phyloP scores from a whole-genome alignment of 495 filamentous ascomycete genomes.

The Daldinia caldariorum region DNA sequence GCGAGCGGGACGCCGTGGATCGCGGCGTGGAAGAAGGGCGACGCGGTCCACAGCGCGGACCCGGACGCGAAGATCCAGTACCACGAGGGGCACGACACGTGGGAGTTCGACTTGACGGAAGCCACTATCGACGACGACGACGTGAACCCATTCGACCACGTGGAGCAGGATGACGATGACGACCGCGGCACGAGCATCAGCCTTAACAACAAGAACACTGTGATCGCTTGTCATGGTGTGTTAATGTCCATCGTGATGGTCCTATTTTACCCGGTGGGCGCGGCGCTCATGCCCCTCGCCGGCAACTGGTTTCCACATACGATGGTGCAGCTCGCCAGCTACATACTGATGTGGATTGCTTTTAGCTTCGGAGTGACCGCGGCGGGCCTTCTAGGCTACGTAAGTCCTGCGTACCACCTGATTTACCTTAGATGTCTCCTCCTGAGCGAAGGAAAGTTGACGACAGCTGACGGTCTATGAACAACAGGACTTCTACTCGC shows the following conservation, averaged over 20 bases:
- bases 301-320: slow-evolving; percentile 63
- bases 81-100: slow-evolving; percentile 66
- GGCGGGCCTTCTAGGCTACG: slow-evolving; percentile 50
- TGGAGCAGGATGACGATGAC: slow-evolving; percentile 36
- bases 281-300: slow-evolving; percentile 64
- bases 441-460: background rate
- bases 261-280: slow-evolving; percentile 65
- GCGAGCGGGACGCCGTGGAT: slow-evolving; percentile 68
- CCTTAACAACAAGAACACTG: slow-evolving; percentile 28
- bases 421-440: background rate
- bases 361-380: slow-evolving; percentile 68
- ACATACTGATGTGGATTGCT: slow-evolving; percentile 66
- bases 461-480: background rate
- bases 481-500: slow-evolving; percentile 52
- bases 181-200: slow-evolving; percentile 33
- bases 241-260: slow-evolving; percentile 68
- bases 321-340: slow-evolving; percentile 66
- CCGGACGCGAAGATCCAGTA: slow-evolving; percentile 59
- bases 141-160: slow-evolving; percentile 67
- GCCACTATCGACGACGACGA: slow-evolving; percentile 63
- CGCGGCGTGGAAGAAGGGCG: slow-evolving; percentile 68
- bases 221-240: slow-evolving; percentile 58
- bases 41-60: slow-evolving; percentile 64
- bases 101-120: slow-evolving; percentile 64
- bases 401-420: slow-evolving; percentile 42